phyloP scores from a whole-genome alignment of 768 basidiomycete genomes.

The Coprinellus aureogranulatus region DNA sequence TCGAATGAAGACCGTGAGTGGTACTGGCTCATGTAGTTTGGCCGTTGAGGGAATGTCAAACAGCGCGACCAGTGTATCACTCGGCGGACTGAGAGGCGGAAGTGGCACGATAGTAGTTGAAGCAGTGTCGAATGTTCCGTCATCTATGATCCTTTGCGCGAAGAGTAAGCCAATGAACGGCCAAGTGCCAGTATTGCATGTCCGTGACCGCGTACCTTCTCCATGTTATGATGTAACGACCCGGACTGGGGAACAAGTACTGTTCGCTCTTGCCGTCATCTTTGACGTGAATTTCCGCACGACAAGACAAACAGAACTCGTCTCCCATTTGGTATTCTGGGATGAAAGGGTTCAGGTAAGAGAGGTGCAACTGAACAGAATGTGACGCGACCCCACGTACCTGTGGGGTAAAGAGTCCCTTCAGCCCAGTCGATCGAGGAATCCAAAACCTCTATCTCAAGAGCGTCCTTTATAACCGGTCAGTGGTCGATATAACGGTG shows the following conservation, averaged over 20 bases:
- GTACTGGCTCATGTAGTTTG: constrained; percentile 58
- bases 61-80: constrained; percentile 63
- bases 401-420: constrained; percentile 46
- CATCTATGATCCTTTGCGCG: constrained; percentile 41
- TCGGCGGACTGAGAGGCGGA: constrained; percentile 61
- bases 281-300: constrained; percentile 40
- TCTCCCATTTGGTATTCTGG: constrained; percentile 67
- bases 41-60: constrained; percentile 62
- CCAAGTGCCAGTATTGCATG: neutral
- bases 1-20: constrained; percentile 58
- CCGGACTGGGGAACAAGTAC: constrained; percentile 46
- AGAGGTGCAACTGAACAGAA: neutral
- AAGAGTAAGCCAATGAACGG: neutral
- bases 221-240: constrained; percentile 63
- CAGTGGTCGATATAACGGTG: neutral
- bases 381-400: constrained; percentile 26
- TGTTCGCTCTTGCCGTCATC: constrained; percentile 38
- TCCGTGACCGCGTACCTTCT: constrained; percentile 44
- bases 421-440: constrained; percentile 49
- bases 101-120: constrained; percentile 53
- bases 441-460: constrained; percentile 45
- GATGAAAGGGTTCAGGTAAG: neutral
- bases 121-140: constrained; percentile 42
- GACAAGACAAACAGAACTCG: constrained; percentile 56
- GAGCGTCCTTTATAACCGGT: constrained; percentile 35